Conservation (phyloP, 208 protist species). For the Acanthamoeba sp. region DNA sequence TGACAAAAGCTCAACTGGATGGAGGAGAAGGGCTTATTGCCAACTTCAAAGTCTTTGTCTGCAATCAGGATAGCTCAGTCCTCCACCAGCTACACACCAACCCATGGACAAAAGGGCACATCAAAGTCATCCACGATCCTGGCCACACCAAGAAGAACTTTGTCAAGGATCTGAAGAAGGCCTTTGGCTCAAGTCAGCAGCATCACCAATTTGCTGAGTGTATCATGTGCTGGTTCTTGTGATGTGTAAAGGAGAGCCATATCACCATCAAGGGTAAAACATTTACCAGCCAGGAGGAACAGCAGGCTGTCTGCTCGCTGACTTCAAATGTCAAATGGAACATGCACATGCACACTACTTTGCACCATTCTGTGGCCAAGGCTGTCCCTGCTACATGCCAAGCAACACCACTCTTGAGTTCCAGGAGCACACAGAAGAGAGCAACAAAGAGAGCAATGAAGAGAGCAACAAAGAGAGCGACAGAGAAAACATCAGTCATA, state of each 20-base stretch:
- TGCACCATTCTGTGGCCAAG: background rate
- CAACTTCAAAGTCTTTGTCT: background rate
- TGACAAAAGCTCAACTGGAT: background rate
- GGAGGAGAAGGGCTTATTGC: background rate
- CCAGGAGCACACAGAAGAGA: background rate
- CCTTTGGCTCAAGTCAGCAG: conserved; percentile 14
- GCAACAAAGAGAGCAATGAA: background rate
- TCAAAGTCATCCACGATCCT: conserved; percentile 8
- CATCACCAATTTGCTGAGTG: background rate
- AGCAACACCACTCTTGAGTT: background rate
- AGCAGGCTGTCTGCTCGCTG: no score
- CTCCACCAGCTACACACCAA: background rate
- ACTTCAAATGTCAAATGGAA: no score
- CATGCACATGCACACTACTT: background rate
- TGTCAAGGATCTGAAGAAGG: conserved; percentile 32
- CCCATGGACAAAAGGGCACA: background rate
- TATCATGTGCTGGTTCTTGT: background rate
- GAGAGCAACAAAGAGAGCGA: background rate
- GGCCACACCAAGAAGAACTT: conserved; percentile 47
- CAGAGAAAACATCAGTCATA: background rate
- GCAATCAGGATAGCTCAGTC: background rate
- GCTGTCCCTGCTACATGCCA: conserved; percentile 9
- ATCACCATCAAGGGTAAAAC: background rate
- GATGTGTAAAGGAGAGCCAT: background rate
- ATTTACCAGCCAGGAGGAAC: no score